Conservation (phyloP, 768 basidiomycete species). For the Flagelloscypha sp. region DNA sequence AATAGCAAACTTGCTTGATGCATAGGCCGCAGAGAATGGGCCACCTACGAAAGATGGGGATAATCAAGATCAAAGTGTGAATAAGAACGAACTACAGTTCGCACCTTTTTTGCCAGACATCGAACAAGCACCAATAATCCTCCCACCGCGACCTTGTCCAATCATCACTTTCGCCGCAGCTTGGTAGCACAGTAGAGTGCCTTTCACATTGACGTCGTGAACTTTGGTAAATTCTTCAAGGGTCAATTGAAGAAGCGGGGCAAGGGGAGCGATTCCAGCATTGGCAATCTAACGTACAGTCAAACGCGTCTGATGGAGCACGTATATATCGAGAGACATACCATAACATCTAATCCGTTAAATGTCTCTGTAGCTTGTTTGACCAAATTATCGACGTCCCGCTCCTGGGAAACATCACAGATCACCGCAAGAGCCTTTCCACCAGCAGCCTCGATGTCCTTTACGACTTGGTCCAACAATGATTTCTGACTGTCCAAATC, state of each 20-base stretch:
- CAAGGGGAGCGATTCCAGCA: too few relatives aligned
- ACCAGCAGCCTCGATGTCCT: constrained; percentile 17
- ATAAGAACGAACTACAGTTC: neutral
- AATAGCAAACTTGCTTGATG: constrained; percentile 33
- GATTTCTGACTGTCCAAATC: constrained; percentile 14
- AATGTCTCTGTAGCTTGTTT: constrained; percentile 12
- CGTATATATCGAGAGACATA: too few relatives aligned
- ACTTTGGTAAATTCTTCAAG: constrained; percentile 22
- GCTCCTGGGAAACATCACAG: constrained; percentile 22
- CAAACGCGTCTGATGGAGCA: too few relatives aligned
- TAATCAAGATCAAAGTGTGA: neutral
- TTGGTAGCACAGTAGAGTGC: constrained; percentile 33
- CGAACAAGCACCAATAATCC: constrained; percentile 37
- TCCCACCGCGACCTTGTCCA: constrained; percentile 32
- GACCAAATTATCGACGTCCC: constrained; percentile 20
- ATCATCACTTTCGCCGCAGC: constrained; percentile 36
- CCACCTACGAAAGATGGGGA: constrained; percentile 5
- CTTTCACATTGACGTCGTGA: constrained; percentile 26
- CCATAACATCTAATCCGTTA: constrained; percentile 21
- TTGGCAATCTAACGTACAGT: too few relatives aligned
- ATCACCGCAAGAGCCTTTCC: constrained; percentile 13
- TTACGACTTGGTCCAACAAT: constrained; percentile 14
- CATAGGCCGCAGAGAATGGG: constrained; percentile 18
- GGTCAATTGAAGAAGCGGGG: too few relatives aligned
- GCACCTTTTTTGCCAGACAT: constrained; percentile 31